Evolutionary conservation across 2,329 filamentous ascomycete species (phyloP).

Genomic region (Claviceps arundinis): DNA sequence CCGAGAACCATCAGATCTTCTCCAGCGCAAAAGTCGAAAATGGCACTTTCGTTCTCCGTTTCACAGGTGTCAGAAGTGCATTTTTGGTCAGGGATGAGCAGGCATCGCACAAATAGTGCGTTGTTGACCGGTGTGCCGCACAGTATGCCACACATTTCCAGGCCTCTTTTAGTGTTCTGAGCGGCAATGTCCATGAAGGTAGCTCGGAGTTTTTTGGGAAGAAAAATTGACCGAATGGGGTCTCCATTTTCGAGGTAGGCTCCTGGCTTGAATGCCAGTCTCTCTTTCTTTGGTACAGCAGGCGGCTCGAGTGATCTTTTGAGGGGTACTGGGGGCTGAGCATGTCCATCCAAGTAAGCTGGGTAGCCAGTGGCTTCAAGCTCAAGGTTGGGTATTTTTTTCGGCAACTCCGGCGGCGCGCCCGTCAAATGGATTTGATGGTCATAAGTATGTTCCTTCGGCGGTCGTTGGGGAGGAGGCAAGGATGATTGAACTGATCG

Average conservation of each 20-base stretch:
- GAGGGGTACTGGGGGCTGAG: conserved; percentile 15
- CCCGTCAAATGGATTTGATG: neutral
- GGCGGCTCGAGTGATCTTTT: conserved; percentile 16
- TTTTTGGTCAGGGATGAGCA: conserved; percentile 84
- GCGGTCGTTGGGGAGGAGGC: conserved; percentile 21
- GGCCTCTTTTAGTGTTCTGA: conserved; percentile 63
- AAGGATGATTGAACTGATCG: conserved; percentile 5
- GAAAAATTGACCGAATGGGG: conserved; percentile 75
- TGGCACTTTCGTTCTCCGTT: conserved; percentile 69
- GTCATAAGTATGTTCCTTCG: conserved; percentile 13
- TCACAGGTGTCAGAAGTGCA: conserved; percentile 90
- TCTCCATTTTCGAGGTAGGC: conserved; percentile 84
- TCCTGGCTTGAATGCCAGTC: conserved; percentile 58
- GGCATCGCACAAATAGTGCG: conserved; percentile 76
- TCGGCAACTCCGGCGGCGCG: conserved; percentile 14
- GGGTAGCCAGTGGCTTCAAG: conserved; percentile 6
- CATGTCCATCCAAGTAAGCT: neutral
- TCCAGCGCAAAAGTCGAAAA: conserved; percentile 80
- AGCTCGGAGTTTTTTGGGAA: conserved; percentile 61
- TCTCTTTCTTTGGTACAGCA: conserved; percentile 32
- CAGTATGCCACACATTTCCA: conserved; percentile 92
- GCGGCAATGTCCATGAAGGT: conserved; percentile 63
- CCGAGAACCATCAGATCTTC: conserved; percentile 78
- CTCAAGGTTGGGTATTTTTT: conserved; percentile 13
- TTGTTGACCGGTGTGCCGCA: conserved; percentile 87